These are phyloP conservation scores for Madurella mycetomatis DNA, from an alignment of 2,329 filamentous ascomycete species.

Conservation along the genomic window DNA sequence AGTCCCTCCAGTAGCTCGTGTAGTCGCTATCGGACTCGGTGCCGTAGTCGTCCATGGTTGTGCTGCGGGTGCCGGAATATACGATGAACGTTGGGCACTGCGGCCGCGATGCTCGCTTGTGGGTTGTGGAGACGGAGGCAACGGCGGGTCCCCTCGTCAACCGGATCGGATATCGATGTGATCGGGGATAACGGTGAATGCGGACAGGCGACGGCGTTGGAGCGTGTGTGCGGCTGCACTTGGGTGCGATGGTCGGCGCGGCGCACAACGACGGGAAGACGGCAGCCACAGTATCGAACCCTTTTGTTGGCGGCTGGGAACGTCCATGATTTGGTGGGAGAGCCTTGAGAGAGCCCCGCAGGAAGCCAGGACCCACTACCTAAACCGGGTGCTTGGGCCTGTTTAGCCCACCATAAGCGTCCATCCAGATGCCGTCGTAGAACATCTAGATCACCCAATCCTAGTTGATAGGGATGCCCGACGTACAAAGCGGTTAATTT, in stretches of 20 bases:
- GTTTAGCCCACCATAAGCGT: too few relatives aligned
- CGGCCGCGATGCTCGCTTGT: not conserved
- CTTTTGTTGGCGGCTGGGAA: slow-evolving; percentile 10
- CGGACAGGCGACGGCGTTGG: not conserved
- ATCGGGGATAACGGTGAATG: not conserved
- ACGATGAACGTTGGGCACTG: slow-evolving; percentile 6
- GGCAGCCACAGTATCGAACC: slow-evolving; percentile 1
- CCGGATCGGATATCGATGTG: not conserved
- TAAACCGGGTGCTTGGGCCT: not conserved
- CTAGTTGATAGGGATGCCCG: too few relatives aligned
- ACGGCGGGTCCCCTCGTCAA: not conserved
- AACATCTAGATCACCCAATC: too few relatives aligned
- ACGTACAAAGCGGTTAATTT: too few relatives aligned
- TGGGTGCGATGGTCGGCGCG: not conserved
- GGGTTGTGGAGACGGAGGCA: too few relatives aligned
- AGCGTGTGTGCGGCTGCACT: not conserved
- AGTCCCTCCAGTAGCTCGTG: slow-evolving; percentile 98
- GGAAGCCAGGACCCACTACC: not conserved
- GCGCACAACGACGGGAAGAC: slow-evolving; percentile 5
- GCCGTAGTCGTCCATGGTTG: slow-evolving; percentile 89
- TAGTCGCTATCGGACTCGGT: slow-evolving; percentile 99
- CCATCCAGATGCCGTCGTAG: too few relatives aligned
- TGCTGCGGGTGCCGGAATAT: not conserved
- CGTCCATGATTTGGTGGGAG: slow-evolving; percentile 10
- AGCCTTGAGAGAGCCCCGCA: not conserved